phyloP scores from a whole-genome alignment of 2,329 filamentous ascomycete genomes.

The Colletotrichum neosansevieriae region DNA sequence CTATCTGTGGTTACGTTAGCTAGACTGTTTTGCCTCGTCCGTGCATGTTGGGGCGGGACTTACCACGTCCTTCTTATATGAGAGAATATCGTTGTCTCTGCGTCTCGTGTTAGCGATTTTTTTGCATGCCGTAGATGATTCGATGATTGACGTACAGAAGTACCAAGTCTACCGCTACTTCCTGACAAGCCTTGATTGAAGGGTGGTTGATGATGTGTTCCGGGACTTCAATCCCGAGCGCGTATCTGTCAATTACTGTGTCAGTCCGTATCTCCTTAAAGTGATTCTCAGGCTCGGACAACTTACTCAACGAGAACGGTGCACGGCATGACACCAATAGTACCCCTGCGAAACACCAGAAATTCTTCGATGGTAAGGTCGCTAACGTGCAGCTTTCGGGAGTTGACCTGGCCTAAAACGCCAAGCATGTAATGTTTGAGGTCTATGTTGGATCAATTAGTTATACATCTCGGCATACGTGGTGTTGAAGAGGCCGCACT shows the following conservation, averaged over 20 bases:
- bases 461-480: neutral
- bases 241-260: neutral
- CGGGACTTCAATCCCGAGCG: neutral
- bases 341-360: neutral
- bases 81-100: constrained; percentile 6
- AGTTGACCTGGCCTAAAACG: constrained; percentile 3
- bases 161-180: constrained; percentile 5
- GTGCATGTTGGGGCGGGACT: neutral
- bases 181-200: neutral
- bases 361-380: constrained; percentile 1
- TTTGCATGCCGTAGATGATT: neutral
- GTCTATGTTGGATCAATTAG: neutral
- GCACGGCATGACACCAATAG: constrained; percentile 9
- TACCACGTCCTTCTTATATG: constrained; percentile 9
- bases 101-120: neutral
- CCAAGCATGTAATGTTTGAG: constrained; percentile 14
- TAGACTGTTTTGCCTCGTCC: no score
- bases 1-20: neutral
- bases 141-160: neutral
- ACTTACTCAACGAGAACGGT: constrained; percentile 7
- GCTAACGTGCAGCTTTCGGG: neutral
- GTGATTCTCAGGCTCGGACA: neutral
- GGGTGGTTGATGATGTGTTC: neutral
- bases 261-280: no score
- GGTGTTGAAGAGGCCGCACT: neutral